These are phyloP conservation scores for Papilionanthe hybrid DNA, from an alignment of 116 monocot species.

Conservation along the genomic window DNA sequence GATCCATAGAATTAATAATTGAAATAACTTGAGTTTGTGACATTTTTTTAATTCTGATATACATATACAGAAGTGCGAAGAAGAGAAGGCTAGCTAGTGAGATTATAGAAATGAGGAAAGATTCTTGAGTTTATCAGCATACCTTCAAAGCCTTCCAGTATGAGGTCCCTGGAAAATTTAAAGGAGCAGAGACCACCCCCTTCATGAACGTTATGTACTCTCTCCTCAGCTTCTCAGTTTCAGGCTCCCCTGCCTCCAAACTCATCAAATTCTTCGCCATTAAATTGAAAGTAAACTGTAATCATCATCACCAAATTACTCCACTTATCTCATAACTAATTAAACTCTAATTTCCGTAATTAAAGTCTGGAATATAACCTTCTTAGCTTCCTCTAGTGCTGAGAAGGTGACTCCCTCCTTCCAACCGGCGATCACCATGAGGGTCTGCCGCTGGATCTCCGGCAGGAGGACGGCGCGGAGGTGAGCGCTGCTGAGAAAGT, in stretches of 20 bases:
- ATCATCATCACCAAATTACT: neutral
- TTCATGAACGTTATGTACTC: conserved; percentile 97
- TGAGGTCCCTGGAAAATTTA: conserved; percentile 82
- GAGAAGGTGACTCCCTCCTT: conserved; percentile 30
- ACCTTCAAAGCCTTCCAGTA: conserved; percentile 89
- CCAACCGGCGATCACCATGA: conserved; percentile 59
- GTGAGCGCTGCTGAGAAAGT: conserved; percentile 52
- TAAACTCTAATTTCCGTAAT: neutral
- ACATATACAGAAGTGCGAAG: neutral
- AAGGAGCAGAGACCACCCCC: conserved; percentile 77
- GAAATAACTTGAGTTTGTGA: too few relatives aligned
- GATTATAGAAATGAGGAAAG: neutral
- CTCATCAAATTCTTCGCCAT: conserved; percentile 93
- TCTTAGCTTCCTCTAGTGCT: conserved; percentile 72
- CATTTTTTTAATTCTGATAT: too few relatives aligned
- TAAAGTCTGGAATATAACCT: conserved; percentile 22
- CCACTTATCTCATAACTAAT: neutral
- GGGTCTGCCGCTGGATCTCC: conserved; percentile 60
- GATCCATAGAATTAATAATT: too few relatives aligned
- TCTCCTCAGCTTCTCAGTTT: conserved; percentile 56
- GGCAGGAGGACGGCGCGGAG: conserved; percentile 51
- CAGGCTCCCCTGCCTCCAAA: conserved; percentile 62
- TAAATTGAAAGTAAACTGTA: conserved; percentile 91
- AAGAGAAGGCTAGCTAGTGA: neutral
- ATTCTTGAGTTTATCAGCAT: neutral